phyloP scores from a whole-genome alignment of 352 stramenopile species.

The Phytophthora idaei region DNA sequence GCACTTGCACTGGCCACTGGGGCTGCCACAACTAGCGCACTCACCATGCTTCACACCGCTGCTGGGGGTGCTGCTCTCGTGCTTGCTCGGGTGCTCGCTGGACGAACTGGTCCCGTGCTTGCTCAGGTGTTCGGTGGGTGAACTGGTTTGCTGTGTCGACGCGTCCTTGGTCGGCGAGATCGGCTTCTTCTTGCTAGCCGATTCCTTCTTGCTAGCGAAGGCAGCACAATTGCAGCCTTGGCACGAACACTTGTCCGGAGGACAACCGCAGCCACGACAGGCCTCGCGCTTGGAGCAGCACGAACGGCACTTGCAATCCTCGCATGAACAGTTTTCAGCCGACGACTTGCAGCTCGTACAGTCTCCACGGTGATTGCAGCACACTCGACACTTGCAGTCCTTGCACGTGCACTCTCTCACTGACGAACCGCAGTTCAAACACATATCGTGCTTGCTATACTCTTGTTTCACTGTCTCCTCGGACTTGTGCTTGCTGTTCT shows the following conservation, averaged over 20 bases:
- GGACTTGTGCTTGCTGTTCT: slow-evolving; percentile 17
- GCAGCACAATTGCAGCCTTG: slow-evolving; percentile 26
- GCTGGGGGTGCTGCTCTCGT: background rate
- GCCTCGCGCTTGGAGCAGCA: slow-evolving; percentile 21
- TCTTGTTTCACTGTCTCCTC: slow-evolving; percentile 12
- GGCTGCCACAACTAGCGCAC: slow-evolving; percentile 29
- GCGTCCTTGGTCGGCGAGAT: too few species aligned
- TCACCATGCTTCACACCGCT: background rate
- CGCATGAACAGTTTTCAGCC: slow-evolving; percentile 29
- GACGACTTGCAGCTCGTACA: slow-evolving; percentile 35
- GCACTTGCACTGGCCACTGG: slow-evolving; percentile 33
- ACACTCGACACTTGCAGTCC: slow-evolving; percentile 42
- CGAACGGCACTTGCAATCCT: slow-evolving; percentile 30
- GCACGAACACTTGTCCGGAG: slow-evolving; percentile 33
- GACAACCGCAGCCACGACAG: slow-evolving; percentile 34
- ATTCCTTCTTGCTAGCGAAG: slow-evolving; percentile 15
- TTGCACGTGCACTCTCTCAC: slow-evolving; percentile 38
- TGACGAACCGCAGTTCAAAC: slow-evolving; percentile 28
- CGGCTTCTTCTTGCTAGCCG: background rate
- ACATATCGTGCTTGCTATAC: slow-evolving; percentile 21
- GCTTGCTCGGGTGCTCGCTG: slow-evolving; percentile 11
- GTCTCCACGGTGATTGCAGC: slow-evolving; percentile 27
- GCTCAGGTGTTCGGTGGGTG: too few species aligned
- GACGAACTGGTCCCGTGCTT: background rate
- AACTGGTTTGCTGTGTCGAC: too few species aligned